Evolutionary conservation across 345 rosid species (phyloP).

Genomic region (Raphanus sativus): DNA sequence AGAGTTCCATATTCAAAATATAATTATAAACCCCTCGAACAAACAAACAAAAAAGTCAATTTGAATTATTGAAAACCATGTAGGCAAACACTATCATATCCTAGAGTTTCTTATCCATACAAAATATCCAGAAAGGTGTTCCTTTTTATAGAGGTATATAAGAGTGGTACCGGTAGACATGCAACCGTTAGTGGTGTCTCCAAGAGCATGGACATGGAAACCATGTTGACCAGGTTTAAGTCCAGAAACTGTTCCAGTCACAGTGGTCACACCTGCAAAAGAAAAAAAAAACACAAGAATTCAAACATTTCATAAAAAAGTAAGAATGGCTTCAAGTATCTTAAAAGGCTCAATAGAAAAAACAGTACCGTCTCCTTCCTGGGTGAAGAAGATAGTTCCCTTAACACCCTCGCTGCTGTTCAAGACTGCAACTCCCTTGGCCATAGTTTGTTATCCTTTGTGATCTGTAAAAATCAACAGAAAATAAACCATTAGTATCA

Average conservation of each 20-base stretch:
- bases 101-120: neutral
- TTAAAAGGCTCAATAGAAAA: neutral
- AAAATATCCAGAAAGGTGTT: neutral
- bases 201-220: slow-evolving; percentile 95
- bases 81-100: neutral
- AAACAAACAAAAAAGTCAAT: neutral
- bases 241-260: slow-evolving; percentile 74
- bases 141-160: neutral
- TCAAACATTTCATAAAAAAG: neutral
- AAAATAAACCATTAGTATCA: too few relatives aligned
- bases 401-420: slow-evolving; percentile 68
- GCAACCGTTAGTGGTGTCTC: slow-evolving; percentile 98
- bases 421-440: slow-evolving; percentile 81
- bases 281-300: too few relatives aligned
- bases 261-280: slow-evolving; percentile 68
- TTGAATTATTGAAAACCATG: neutral
- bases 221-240: slow-evolving; percentile 95
- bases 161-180: slow-evolving; percentile 81
- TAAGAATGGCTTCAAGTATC: neutral
- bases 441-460: slow-evolving; percentile 55
- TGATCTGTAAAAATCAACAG: slow-evolving; percentile 56
- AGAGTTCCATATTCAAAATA: neutral
- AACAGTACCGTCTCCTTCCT: slow-evolving; percentile 71
- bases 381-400: slow-evolving; percentile 75
- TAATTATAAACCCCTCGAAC: neutral